Conservation (phyloP, 1,139 yeast species). For the Geotrichum phurueaensis region DNA sequence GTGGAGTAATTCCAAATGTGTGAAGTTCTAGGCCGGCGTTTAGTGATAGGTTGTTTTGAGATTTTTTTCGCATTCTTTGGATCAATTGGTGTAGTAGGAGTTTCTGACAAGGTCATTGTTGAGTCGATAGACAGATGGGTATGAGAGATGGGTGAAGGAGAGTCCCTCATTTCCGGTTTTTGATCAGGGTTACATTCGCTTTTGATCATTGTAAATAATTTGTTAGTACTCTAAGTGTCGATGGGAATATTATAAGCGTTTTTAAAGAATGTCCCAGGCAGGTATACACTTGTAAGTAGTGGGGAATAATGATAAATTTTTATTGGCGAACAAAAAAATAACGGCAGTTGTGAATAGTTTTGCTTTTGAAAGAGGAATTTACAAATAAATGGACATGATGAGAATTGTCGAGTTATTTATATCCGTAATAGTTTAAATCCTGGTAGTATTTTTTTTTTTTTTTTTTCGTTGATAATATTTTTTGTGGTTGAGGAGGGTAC, state of each 20-base stretch:
- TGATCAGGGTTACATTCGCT: not conserved
- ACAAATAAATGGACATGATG: not conserved
- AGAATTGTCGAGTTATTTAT: not conserved
- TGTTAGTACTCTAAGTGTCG: not conserved
- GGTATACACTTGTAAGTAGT: not conserved
- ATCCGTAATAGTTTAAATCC: not conserved
- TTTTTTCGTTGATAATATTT: not conserved
- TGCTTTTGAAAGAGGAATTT: not conserved
- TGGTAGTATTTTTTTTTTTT: not conserved
- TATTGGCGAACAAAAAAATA: too few species aligned
- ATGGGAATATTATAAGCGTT: not conserved
- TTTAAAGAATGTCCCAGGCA: not conserved
- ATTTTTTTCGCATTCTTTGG: constrained; percentile 5
- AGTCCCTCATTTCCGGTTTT: not conserved
- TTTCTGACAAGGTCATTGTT: not conserved
- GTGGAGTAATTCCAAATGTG: constrained; percentile 19
- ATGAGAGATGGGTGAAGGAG: not conserved
- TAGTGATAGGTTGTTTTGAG: constrained; percentile 8
- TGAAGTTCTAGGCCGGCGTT: constrained; percentile 18
- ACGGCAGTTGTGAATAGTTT: not conserved
- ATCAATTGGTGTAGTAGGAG: not conserved
- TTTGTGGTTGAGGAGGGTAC: not conserved
- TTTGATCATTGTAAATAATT: constrained; percentile 1
- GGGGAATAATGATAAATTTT: too few species aligned
- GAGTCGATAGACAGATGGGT: not conserved